Evolutionary conservation across 2,329 filamentous ascomycete genomes (phyloP).

Genomic region (Anisogramma anomala): DNA sequence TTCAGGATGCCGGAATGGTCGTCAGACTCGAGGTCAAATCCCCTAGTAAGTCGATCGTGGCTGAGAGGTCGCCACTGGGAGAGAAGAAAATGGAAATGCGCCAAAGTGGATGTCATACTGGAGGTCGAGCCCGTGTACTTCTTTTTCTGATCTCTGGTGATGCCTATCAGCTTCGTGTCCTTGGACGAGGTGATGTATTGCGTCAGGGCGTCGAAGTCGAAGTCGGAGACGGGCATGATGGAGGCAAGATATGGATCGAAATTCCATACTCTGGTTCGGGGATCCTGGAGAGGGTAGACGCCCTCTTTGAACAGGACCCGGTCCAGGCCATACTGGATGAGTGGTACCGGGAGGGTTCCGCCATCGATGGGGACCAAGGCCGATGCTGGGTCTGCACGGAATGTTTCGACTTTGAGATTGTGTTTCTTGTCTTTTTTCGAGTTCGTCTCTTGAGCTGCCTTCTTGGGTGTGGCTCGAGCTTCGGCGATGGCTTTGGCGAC

Average conservation of each 20-base stretch:
- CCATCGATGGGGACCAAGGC: constrained; percentile 3
- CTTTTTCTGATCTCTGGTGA: constrained; percentile 54
- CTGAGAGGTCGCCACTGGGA: constrained; percentile 72
- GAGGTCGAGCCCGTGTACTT: constrained; percentile 94
- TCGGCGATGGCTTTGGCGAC: not conserved
- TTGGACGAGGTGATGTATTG: constrained; percentile 86
- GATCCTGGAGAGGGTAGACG: constrained; percentile 84
- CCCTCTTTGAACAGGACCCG: constrained; percentile 92
- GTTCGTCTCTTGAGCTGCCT: not conserved
- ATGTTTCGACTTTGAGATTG: constrained; percentile 20
- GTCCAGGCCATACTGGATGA: constrained; percentile 63
- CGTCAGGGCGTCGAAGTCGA: constrained; percentile 79
- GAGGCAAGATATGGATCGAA: constrained; percentile 89
- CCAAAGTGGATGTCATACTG: constrained; percentile 79
- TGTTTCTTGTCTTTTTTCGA: not conserved
- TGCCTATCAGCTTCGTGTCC: constrained; percentile 57
- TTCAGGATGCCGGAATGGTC: constrained; percentile 63
- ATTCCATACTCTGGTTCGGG: constrained; percentile 79
- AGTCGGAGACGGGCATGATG: constrained; percentile 88
- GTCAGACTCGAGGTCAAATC: constrained; percentile 48
- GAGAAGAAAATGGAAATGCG: constrained; percentile 86
- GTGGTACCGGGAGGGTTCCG: constrained; percentile 35
- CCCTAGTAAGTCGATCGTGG: constrained; percentile 51
- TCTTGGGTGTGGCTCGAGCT: not conserved
- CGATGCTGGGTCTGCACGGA: not conserved